A percentile compares a stretch with the other conserved stretches of the same genome.
Conservation (phyloP, 176 grass and related monocot genomes). For the Dactylis glomerata region DNA sequence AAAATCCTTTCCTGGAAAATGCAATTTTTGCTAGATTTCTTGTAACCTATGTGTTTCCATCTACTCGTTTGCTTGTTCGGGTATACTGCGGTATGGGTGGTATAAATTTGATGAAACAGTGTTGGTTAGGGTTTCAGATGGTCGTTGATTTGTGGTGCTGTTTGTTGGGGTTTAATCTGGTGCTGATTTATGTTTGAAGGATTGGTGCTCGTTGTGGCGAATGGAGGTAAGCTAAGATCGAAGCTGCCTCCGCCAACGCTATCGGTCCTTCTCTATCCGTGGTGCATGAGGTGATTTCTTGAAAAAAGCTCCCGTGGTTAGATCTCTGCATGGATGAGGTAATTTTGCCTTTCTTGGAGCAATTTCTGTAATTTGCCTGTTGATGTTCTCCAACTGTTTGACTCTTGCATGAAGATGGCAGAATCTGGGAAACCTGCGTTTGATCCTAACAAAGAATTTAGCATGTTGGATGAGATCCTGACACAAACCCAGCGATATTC, state of each 20-base stretch:
- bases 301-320: not conserved
- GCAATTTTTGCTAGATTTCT: no score
- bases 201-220: conserved; percentile 33
- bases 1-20: no score
- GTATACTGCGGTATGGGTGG: not conserved
- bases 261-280: not conserved
- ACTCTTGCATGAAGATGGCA: not conserved
- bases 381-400: not conserved
- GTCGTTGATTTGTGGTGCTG: not conserved
- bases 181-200: conserved; percentile 20
- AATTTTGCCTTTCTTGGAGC: not conserved
- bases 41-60: not conserved
- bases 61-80: not conserved
- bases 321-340: not conserved
- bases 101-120: not conserved
- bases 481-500: not conserved
- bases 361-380: not conserved
- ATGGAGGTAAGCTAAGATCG: not conserved
- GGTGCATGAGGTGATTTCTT: not conserved
- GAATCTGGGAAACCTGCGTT: not conserved
- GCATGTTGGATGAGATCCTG: not conserved
- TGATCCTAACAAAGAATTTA: not conserved
- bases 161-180: conserved; percentile 21
- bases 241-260: not conserved
- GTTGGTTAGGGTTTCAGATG: not conserved